Base-by-base conservation (phyloP, 2,329 filamentous ascomycete genomes). In the Alternaria tenuissima region DNA sequence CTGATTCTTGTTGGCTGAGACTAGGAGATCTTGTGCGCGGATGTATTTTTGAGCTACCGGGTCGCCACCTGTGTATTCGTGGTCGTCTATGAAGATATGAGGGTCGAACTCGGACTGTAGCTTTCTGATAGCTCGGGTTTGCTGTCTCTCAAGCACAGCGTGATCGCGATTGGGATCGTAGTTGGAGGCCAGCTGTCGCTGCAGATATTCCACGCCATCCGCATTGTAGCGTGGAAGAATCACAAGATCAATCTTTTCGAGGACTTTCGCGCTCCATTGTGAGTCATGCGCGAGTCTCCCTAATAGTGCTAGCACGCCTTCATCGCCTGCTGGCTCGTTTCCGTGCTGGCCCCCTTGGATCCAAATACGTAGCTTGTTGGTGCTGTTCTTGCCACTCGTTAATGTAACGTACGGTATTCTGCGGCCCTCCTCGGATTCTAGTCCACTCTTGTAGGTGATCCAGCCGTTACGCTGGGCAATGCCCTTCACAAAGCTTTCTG, bases 131-230 rank as follows among this genome's bases (percentile, higher is more conserved):
- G 14, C 32, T 16, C 32, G 32, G 0, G 65, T 69, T 28, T 75
- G 71, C 36, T 68, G 54, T 26, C 73, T 64, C 8, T 64, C 63
- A 8, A 73, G 57, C n/a, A 73, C 72, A 12, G 67, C 48, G 46
- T 74, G 71, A 41, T 75, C 73, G 22, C 73, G 65, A 41, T 75
- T 75, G 1, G 69, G 64, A 51, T 76, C 67, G n/a, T 68, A 64
- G 44, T 71, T 68, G 47, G 61, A 65, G 3, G 65, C 68, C 8
- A 68, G 47, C 28, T 63, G 59, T 12, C 68, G 64, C 49, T 71
- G 67, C 48, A 71, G 64, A 38, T 71, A 72, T 36, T 57, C 54
- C 7, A 74, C 66, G 8, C 73, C 72, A 43, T 76, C 72, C 1
- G 64, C 67, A n/a, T 76, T 76, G 52, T 73, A 76, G 26, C 72